phyloP scores from a whole-genome alignment of 2,329 filamentous ascomycete species.

The Madurella mycetomatis region DNA sequence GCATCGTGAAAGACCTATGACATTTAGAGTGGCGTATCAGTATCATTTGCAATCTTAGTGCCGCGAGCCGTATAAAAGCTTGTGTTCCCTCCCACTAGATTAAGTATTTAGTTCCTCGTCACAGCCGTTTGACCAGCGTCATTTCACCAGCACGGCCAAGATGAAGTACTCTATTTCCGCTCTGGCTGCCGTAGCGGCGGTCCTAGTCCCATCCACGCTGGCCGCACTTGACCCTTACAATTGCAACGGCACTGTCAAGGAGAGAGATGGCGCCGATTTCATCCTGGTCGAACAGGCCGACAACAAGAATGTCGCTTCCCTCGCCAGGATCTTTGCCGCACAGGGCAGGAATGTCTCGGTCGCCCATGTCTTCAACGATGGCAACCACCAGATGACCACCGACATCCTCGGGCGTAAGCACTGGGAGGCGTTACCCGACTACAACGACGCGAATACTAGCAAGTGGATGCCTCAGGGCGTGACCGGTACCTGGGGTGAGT shows the following conservation, averaged over 20 bases:
- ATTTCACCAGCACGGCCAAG: background rate
- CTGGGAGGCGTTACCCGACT: slow-evolving; percentile 24
- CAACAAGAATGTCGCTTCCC: slow-evolving; percentile 21
- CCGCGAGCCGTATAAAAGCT: too few species aligned
- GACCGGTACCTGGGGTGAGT: slow-evolving; percentile 24
- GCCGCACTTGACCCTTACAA: slow-evolving; percentile 7
- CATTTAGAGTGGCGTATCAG: too few species aligned
- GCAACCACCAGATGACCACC: slow-evolving; percentile 24
- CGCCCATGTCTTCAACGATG: slow-evolving; percentile 24
- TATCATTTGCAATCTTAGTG: too few species aligned
- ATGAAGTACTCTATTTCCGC: slow-evolving; percentile 9
- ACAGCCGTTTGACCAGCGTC: background rate
- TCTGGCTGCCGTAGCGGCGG: slow-evolving; percentile 1
- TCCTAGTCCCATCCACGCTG: background rate
- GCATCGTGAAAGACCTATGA: too few species aligned
- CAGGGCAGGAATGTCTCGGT: slow-evolving; percentile 16
- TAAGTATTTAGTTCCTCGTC: too few species aligned
- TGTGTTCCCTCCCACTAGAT: too few species aligned
- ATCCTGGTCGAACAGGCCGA: slow-evolving; percentile 22
- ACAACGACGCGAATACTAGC: slow-evolving; percentile 30
- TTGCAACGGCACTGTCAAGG: slow-evolving; percentile 18
- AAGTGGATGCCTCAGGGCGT: slow-evolving; percentile 36
- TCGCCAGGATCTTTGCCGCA: slow-evolving; percentile 21
- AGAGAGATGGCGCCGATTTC: slow-evolving; percentile 26
- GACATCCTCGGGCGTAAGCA: slow-evolving; percentile 13